Base-by-base conservation (phyloP, 2,329 filamentous ascomycete genomes). In the Tetracladium maxilliforme region DNA sequence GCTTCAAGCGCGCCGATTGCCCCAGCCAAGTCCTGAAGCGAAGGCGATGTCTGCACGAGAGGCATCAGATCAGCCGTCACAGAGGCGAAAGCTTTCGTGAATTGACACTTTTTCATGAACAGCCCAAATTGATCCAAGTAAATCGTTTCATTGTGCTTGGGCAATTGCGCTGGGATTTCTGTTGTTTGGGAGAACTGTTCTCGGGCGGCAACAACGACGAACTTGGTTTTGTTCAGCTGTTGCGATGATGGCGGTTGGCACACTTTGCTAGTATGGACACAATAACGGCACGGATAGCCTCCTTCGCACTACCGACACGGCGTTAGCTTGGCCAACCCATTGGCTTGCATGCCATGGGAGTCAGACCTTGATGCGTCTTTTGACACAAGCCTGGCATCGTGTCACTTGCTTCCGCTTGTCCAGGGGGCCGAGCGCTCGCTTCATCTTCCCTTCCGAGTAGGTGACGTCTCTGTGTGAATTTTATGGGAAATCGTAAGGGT, bases 1-100 rank as follows among this genome's bases (percentile, higher is more conserved):
- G 31, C n/a, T 26, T 36, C 32, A 7, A 39, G 17, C 7, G 37
- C 31, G 13, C 29, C 35, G 10, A 38, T 22, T 14, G 37, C 35
- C 13, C 33, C 13, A 6, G 28, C 19, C 10, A 31, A 33, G 30
- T 39, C 26, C 17, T 37, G 33, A 5, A 39, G 23, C 19, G 34
- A 33, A 2, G 32, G 25, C 7, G 30, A 35, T n/a, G n/a, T n/a
- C n/a, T n/a, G n/a, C 8, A 22, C 14, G 21, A 22, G 21, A 6
- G n/a, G 21, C 21, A 22, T 7, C 12, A 22, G 21, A 14, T 22
- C 21, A 12, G 12, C 11, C 8, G 11, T 14, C 6, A 22, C 14
- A n/a, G 21, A 22, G 12, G 21, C 21, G n/a, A 11, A 22, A 14
- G 11, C 11, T 14, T 14, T 22, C n/a, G 21, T 22, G 21, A 22